phyloP scores from a whole-genome alignment of 129 eudicot species.

The Artemisia argyi region DNA sequence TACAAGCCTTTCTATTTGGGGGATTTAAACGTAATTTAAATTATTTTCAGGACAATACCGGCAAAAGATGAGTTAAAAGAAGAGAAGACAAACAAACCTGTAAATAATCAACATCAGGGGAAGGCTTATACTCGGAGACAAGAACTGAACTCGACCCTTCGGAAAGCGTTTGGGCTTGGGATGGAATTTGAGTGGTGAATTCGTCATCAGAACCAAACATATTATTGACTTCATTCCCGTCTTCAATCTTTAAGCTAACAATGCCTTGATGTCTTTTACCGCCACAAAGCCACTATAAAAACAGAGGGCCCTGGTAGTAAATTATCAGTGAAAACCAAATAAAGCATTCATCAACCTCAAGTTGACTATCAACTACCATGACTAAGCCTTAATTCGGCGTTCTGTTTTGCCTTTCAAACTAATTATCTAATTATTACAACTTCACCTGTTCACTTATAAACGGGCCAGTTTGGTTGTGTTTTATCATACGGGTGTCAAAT shows the following conservation, averaged over 20 bases:
- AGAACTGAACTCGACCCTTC: slow-evolving; percentile 72
- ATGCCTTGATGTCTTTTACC: slow-evolving; percentile 52
- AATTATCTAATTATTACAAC: not conserved
- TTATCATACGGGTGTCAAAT: too few relatives aligned
- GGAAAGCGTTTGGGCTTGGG: slow-evolving; percentile 72
- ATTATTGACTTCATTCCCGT: slow-evolving; percentile 40
- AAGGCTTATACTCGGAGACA: slow-evolving; percentile 75
- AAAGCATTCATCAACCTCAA: slow-evolving; percentile 16
- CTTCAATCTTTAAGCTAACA: slow-evolving; percentile 45
- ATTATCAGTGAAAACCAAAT: slow-evolving; percentile 77
- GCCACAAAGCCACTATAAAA: slow-evolving; percentile 76
- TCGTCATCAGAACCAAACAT: slow-evolving; percentile 89
- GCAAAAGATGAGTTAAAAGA: not conserved
- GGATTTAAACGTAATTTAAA: too few relatives aligned
- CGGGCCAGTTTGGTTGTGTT: too few relatives aligned
- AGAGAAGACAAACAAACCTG: slow-evolving; percentile 68
- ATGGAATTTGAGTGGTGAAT: slow-evolving; percentile 52
- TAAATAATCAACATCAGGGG: slow-evolving; percentile 89
- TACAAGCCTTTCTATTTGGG: too few relatives aligned
- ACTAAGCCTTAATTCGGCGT: not conserved
- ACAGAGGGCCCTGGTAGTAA: slow-evolving; percentile 80
- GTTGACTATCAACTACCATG: slow-evolving; percentile 18
- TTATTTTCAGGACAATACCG: not conserved
- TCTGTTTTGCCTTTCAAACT: not conserved
- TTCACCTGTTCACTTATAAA: too few relatives aligned